Conservation (phyloP, 75 land plant genomes). For the Cryptomeria japonica region DNA sequence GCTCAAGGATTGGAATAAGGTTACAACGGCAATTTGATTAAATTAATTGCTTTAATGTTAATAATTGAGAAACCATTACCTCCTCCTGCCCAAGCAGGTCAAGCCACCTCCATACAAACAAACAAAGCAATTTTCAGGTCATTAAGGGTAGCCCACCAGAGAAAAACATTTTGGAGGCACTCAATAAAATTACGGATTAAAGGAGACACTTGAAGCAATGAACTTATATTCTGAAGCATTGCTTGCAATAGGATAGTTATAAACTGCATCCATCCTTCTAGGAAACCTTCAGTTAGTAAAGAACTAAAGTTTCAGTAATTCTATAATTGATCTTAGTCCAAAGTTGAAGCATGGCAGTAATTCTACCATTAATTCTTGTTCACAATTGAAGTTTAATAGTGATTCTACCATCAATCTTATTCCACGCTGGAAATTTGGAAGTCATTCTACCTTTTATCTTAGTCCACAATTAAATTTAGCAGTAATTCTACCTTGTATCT, state of each 20-base stretch:
- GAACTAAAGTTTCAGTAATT: no score
- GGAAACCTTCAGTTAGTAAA: no score
- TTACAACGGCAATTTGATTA: background rate
- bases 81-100: no score
- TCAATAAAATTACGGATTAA: no score
- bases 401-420: background rate
- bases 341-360: background rate
- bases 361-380: no score
- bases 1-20: background rate
- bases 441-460: background rate
- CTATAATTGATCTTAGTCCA: background rate
- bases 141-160: background rate
- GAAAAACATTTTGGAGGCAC: background rate
- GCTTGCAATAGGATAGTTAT: background rate
- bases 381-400: background rate
- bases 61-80: background rate
- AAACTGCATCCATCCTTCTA: no score
- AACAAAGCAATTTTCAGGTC: no score
- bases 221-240: background rate
- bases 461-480: background rate
- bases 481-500: background rate
- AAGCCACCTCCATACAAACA: no score
- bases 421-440: background rate
- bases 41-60: no score
- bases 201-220: background rate